These are phyloP conservation scores for Talaromyces pinophilus DNA, from an alignment of 2,329 filamentous ascomycete genomes.

Conservation along the genomic window DNA sequence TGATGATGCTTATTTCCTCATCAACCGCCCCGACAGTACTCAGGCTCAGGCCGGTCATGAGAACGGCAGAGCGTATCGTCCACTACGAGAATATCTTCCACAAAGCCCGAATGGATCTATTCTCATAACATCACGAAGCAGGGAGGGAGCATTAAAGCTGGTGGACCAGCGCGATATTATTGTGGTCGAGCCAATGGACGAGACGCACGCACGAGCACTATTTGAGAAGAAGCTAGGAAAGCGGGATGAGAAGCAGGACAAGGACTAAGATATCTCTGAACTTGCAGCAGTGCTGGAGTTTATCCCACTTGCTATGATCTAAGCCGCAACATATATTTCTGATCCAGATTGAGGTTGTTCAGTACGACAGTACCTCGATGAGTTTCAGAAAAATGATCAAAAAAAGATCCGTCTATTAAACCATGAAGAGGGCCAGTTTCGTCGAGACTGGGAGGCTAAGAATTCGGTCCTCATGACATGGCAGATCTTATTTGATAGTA, in stretches of 20 bases:
- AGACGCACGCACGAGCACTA: slow-evolving; percentile 29
- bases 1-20: slow-evolving; percentile 21
- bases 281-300: background rate
- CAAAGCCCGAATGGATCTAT: slow-evolving; percentile 23
- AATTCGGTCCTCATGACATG: slow-evolving; percentile 35
- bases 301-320: background rate
- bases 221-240: slow-evolving; percentile 30
- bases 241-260: background rate
- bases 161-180: slow-evolving; percentile 19
- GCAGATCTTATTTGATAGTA: slow-evolving; percentile 39
- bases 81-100: slow-evolving; percentile 26
- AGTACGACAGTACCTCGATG: slow-evolving; percentile 17
- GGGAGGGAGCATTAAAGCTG: slow-evolving; percentile 19
- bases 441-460: slow-evolving; percentile 29
- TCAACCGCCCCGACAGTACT: background rate
- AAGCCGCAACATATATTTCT: slow-evolving; percentile 36
- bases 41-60: background rate
- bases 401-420: slow-evolving; percentile 33
- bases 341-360: slow-evolving; percentile 13
- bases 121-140: slow-evolving; percentile 26
- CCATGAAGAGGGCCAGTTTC: slow-evolving; percentile 29
- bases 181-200: slow-evolving; percentile 24
- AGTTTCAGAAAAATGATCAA: slow-evolving; percentile 38
- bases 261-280: background rate
- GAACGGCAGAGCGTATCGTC: background rate